Conservation (phyloP, 805 yeast species). For the Candida xyloterini region DNA sequence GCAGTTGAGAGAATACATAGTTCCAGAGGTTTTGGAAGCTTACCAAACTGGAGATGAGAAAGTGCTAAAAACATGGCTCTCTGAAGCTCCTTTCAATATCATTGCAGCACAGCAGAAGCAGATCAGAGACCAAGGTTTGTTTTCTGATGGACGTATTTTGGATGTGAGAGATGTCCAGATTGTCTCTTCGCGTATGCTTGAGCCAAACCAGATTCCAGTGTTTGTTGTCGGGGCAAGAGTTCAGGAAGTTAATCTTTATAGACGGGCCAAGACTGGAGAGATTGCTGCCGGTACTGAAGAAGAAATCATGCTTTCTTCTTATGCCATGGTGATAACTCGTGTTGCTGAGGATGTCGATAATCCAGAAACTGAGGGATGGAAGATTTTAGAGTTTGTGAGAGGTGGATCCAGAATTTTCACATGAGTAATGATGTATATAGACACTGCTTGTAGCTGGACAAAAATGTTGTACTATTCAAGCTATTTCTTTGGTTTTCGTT, state of each 20-base stretch:
- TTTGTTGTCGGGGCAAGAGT: conserved; percentile 93
- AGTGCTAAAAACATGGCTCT: conserved; percentile 83
- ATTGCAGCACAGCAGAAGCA: conserved; percentile 93
- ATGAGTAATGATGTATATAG: conserved; percentile 20
- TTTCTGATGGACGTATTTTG: conserved; percentile 85
- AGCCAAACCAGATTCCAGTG: conserved; percentile 91
- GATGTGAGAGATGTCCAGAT: conserved; percentile 96
- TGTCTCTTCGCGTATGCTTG: conserved; percentile 79
- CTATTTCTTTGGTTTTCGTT: conserved; percentile 11
- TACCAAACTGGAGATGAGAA: conserved; percentile 87
- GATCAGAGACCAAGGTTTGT: conserved; percentile 84
- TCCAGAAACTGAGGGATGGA: conserved; percentile 95
- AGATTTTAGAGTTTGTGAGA: conserved; percentile 87
- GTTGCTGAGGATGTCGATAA: conserved; percentile 89
- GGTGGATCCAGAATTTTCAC: conserved; percentile 88
- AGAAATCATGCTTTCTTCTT: conserved; percentile 87
- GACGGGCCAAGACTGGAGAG: conserved; percentile 88
- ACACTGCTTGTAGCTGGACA: conserved; percentile 2
- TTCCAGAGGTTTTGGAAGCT: conserved; percentile 95
- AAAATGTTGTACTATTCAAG: conserved; percentile 4
- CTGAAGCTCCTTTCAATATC: conserved; percentile 95
- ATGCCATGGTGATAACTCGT: conserved; percentile 94
- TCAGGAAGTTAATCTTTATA: conserved; percentile 88
- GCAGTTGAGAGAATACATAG: conserved; percentile 84
- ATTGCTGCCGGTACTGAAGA: conserved; percentile 95